Evolutionary conservation across 768 basidiomycete genomes (phyloP).

Genomic region (Suillus fuscotomentosus): DNA sequence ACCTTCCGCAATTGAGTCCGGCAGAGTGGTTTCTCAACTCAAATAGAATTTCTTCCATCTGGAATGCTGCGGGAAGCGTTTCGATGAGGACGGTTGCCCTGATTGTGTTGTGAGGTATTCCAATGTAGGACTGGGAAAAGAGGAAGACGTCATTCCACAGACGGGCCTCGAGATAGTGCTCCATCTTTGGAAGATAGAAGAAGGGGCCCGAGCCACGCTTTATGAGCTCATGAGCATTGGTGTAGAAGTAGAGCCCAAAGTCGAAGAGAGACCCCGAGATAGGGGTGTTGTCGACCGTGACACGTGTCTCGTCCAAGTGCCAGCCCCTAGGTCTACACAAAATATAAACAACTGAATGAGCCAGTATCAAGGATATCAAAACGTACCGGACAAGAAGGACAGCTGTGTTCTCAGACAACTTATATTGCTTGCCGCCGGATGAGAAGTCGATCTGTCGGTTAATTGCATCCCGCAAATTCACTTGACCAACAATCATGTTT

Average conservation of each 20-base stretch:
- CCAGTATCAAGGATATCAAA: conserved; percentile 15
- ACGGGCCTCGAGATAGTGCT: conserved; percentile 94
- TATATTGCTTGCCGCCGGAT: conserved; percentile 85
- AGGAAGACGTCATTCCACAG: conserved; percentile 98
- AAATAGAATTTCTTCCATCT: conserved; percentile 99
- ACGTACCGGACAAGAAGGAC: conserved; percentile 85
- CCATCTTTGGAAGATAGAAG: conserved; percentile 99
- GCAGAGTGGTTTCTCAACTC: conserved; percentile 94
- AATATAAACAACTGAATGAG: not conserved
- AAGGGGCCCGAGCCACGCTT: conserved; percentile 88
- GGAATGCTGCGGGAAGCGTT: conserved; percentile 97
- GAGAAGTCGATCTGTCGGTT: conserved; percentile 89
- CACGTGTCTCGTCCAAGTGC: conserved; percentile 94
- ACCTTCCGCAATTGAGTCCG: conserved; percentile 96
- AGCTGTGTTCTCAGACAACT: conserved; percentile 82
- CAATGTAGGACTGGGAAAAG: conserved; percentile 88
- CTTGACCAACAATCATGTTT: conserved; percentile 90
- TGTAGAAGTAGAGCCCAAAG: conserved; percentile 96
- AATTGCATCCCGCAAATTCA: conserved; percentile 92
- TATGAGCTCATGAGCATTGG: conserved; percentile 94
- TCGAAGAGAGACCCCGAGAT: conserved; percentile 95
- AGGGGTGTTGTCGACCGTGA: conserved; percentile 85
- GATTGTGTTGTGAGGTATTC: conserved; percentile 83
- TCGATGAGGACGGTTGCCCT: conserved; percentile 95
- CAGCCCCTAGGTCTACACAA: conserved; percentile 85